Conservation (phyloP, 2,329 filamentous ascomycete species). For the Chaetomiaceae sp. region DNA sequence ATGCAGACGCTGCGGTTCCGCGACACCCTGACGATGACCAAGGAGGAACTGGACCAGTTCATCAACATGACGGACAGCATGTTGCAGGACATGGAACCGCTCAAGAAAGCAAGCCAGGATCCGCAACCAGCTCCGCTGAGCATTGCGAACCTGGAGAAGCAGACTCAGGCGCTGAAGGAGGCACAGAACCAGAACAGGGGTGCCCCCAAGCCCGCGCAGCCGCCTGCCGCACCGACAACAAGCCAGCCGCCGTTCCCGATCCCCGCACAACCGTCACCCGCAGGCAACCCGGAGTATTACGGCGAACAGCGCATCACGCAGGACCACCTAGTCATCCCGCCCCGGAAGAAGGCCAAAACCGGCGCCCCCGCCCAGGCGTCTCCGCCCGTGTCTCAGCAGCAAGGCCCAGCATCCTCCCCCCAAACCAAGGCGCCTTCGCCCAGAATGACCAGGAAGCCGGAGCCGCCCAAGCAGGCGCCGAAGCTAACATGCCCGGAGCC, state of each 20-base stretch:
- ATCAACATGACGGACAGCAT: conserved; percentile 46
- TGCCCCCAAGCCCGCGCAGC: too few species aligned
- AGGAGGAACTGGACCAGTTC: conserved; percentile 45
- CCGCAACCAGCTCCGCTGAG: not conserved
- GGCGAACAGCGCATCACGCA: not conserved
- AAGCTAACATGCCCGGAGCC: conserved; percentile 43
- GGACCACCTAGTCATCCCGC: conserved; percentile 45
- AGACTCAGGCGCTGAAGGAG: too few species aligned
- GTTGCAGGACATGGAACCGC: conserved; percentile 38
- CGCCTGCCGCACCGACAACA: too few species aligned
- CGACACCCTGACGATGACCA: conserved; percentile 46
- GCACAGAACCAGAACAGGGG: too few species aligned
- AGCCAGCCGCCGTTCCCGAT: too few species aligned
- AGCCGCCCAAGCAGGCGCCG: conserved; percentile 26
- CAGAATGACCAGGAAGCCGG: conserved; percentile 36
- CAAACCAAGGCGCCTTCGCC: conserved; percentile 45
- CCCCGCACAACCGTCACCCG: too few species aligned
- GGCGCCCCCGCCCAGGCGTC: conserved; percentile 31
- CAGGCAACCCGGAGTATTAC: too few species aligned
- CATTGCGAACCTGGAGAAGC: too few species aligned
- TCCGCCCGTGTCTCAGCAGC: conserved; percentile 33
- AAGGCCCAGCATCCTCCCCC: conserved; percentile 38
- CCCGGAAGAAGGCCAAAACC: conserved; percentile 50
- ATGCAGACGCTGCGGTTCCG: conserved; percentile 41
- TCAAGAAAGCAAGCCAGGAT: conserved; percentile 4